Evolutionary conservation across 208 protist species (phyloP), one percentile per base, ranked within the genome.

Genomic region (Naegleria gruberi): DNA sequence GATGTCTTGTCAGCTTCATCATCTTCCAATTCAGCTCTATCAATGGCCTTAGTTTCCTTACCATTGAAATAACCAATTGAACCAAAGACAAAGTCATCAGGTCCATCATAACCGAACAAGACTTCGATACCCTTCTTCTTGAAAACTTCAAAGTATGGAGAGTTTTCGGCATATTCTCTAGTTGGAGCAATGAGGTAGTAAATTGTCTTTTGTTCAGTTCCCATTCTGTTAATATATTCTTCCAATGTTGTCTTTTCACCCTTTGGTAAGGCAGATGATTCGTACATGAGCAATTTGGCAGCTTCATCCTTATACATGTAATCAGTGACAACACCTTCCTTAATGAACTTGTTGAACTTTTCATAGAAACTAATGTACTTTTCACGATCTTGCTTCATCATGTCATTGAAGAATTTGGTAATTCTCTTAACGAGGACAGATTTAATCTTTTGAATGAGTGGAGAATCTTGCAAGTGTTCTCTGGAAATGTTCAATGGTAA

Each of bases 401-500:
- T 98, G 92, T 57, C 90, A 26, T 30, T 8, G 34, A 88, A 90
- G 44, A 65, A 87, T 57, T 57, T 87, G 19, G 45, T 34, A 57
- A 47, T 51, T 42, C n/a, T 82, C 26, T 91, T 98, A 2, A 96
- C 98, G 30, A 99, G 92, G 34, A 98, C 95, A 4, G 94, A 95
- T 15, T 93, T 96, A 44, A 99, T 94, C 43, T 96, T 96, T 34
- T 95, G 93, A 94, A 99, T 97, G 92, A 99, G 95, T 90, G 94
- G 93, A 90, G 95, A 97, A 92, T 99, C 96, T 93, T 99, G 98
- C 65, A 99, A 97, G 90, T 98, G 95, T 94, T 99, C 98, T 91
- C 98, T 96, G 37, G 96, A 98, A 37, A 99, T 96, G 92, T 99
- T 99, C 40, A 99, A 94, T 37, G 98, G 98, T 77, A 99, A 96